Base-by-base conservation (phyloP, 345 rosid species). In the Salix dunnii region DNA sequence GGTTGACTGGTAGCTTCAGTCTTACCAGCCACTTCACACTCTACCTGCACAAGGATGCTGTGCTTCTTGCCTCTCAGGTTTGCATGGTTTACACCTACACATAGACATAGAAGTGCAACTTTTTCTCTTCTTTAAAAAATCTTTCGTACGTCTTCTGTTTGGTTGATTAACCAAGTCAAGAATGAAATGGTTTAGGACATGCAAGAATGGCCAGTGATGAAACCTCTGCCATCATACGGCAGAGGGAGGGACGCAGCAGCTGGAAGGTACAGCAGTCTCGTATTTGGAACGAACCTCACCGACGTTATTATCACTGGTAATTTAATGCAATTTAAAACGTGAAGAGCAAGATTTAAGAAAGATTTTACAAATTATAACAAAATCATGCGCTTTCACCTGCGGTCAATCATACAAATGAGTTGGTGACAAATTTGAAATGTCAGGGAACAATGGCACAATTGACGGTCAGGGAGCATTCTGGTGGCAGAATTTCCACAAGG, bases 401-500 rank as follows among this genome's bases (percentile, higher is more conserved):
- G 51, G 18, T 63, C 38, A 30, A 28, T 27, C 30, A 28, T 63
- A 60, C 25, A 21, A 60, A 2, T 9, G 25, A 3, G 23, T 27
- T 42, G 30, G 71, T 7, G 49, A n/a, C 14, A 69, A 69, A n/a
- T 67, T n/a, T 23, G 46, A 55, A 13, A 14, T 73, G 11, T 60
- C 80, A 91, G 98, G 98, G 72, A 79, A 86, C 35, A 94, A 92
- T 73, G 98, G 95, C 17, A 94, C 98, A 2, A 86, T 94, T 38
- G 94, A 92, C 43, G 97, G 98, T 16, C 98, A 94, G 77, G 98
- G 98, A 23, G 90, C 92, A 23, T 80, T 85, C 78, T 94, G 98
- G 98, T 94, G 98, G 98, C 94, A 91, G 77, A 75, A 85, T 16
- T 94, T 91, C 82, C 96, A 92, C 72, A 83, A 82, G 78, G 87